Percentiles rank a stretch among this genome's conserved stretches.
phyloP scores from a whole-genome alignment of 2,329 filamentous ascomycete genomes.

The Colletotrichum truncatum region DNA sequence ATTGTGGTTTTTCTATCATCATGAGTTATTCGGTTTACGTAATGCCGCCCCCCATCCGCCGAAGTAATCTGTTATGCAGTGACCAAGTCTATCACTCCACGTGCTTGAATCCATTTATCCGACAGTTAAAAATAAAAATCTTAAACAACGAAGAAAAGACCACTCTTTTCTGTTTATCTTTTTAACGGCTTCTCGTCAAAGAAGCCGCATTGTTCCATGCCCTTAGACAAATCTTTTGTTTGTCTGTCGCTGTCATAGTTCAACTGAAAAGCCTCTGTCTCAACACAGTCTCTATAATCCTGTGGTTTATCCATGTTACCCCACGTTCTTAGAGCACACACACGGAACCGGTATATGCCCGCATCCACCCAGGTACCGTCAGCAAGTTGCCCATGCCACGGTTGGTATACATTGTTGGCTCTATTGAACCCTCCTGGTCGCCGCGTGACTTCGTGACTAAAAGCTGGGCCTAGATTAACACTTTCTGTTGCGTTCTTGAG shows the following conservation, averaged over 20 bases:
- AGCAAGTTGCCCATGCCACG: not conserved
- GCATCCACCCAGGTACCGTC: not conserved
- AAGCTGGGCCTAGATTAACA: not conserved
- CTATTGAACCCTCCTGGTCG: not conserved
- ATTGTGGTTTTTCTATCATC: no score
- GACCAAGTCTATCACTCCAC: no score
- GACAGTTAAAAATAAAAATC: no score
- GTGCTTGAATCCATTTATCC: no score
- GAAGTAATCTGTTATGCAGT: no score
- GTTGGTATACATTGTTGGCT: not conserved
- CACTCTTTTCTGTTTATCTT: no score
- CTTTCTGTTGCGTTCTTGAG: not conserved
- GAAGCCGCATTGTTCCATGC: not conserved
- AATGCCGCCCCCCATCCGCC: no score
- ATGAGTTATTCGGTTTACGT: no score
- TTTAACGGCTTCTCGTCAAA: not conserved
- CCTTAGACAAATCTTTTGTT: constrained; percentile 41
- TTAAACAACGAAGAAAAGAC: no score
- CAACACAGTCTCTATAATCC: constrained; percentile 28
- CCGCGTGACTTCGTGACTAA: not conserved
- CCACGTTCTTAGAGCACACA: not conserved
- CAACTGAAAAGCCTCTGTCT: constrained; percentile 43
- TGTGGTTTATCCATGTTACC: not conserved
- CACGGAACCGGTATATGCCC: not conserved
- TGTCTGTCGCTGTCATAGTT: constrained; percentile 37